Evolutionary conservation across 176 grass and related monocot species (phyloP).

Genomic region (Panicum miliaceum): DNA sequence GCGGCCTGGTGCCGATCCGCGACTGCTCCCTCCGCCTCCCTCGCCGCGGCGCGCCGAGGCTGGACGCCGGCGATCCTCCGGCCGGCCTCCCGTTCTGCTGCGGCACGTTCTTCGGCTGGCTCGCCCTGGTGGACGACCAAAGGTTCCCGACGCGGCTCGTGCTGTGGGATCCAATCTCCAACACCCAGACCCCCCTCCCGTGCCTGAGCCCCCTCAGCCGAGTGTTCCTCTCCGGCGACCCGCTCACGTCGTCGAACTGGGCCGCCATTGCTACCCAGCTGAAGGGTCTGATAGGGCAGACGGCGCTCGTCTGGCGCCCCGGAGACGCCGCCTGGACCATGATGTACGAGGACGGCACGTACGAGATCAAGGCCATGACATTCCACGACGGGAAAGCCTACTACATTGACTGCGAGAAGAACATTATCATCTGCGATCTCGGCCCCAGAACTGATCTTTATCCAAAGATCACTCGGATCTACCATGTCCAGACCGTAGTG

Average conservation of each 20-base stretch:
- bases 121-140: not conserved
- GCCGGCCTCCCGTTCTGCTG: not conserved
- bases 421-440: not conserved
- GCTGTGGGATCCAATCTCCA: constrained; percentile 27
- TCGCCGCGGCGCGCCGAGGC: not conserved
- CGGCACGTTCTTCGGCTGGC: not conserved
- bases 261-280: not conserved
- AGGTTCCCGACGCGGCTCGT: not conserved
- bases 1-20: too few relatives aligned
- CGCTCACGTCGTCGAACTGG: not conserved
- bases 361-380: not conserved
- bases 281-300: not conserved
- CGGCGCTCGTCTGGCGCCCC: not conserved
- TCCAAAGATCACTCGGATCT: not conserved
- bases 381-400: not conserved
- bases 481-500: not conserved
- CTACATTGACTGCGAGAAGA: not conserved
- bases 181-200: not conserved
- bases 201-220: not conserved
- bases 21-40: not conserved
- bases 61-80: not conserved
- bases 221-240: not conserved
- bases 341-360: not conserved
- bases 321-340: not conserved
- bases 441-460: not conserved